Conservation (phyloP, 2,329 filamentous ascomycete genomes). For the Periconia sp. region DNA sequence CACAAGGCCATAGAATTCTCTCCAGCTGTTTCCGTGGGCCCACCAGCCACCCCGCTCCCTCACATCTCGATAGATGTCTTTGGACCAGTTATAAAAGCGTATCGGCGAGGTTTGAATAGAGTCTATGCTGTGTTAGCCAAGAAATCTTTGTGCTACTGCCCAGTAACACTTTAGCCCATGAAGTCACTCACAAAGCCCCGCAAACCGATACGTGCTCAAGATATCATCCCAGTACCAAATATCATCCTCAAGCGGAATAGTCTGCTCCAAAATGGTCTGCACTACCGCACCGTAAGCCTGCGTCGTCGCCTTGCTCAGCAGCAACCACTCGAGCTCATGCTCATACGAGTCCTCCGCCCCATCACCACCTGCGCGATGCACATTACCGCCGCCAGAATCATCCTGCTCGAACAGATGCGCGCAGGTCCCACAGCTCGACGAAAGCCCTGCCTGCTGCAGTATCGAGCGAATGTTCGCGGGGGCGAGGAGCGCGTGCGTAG, state of each 20-base stretch:
- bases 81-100: slow-evolving; percentile 73
- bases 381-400: slow-evolving; percentile 31
- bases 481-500: slow-evolving; percentile 66
- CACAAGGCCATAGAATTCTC: slow-evolving; percentile 79
- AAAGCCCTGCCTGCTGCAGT: slow-evolving; percentile 67
- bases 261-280: slow-evolving; percentile 79
- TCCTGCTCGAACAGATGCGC: slow-evolving; percentile 42
- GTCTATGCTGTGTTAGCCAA: too few species aligned
- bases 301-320: slow-evolving; percentile 89
- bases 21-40: slow-evolving; percentile 53
- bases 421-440: slow-evolving; percentile 44
- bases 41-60: slow-evolving; percentile 46
- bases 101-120: slow-evolving; percentile 83
- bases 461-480: slow-evolving; percentile 64
- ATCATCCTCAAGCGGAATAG: slow-evolving; percentile 81
- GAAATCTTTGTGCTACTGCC: too few species aligned
- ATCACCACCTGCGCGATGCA: slow-evolving; percentile 23
- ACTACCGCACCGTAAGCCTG: slow-evolving; percentile 86
- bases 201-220: slow-evolving; percentile 76
- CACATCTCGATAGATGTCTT: slow-evolving; percentile 72
- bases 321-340: slow-evolving; percentile 85
- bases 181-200: too few species aligned
- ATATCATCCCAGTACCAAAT: slow-evolving; percentile 97
- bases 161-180: too few species aligned
- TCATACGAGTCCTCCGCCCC: slow-evolving; percentile 68